Conservation (phyloP, 495 filamentous ascomycete species). For the Eremomyces bilateralis region DNA sequence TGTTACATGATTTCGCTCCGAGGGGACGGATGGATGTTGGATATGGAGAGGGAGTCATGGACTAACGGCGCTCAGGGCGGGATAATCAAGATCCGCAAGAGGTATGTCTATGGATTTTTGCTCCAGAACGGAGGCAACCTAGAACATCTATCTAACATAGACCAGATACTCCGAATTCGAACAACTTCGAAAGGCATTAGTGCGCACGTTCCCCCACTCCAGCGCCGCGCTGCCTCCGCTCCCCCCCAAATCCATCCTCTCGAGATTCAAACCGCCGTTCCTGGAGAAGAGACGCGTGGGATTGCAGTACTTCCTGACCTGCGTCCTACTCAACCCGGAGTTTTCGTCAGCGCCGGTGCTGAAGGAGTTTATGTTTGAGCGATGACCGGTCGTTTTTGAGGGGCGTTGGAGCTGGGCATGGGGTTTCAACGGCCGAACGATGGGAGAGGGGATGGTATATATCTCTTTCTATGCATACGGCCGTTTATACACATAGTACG, state of each 20-base stretch:
- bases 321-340: slow-evolving; percentile 45
- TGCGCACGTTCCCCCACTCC: slow-evolving; percentile 42
- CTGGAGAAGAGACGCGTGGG: slow-evolving; percentile 42
- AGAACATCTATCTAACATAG: slow-evolving; percentile 1
- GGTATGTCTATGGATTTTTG: slow-evolving; percentile 16
- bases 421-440: too few relatives aligned
- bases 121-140: too few relatives aligned
- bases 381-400: slow-evolving; percentile 3
- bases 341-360: slow-evolving; percentile 44
- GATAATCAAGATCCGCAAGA: slow-evolving; percentile 36
- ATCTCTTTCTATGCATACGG: too few relatives aligned
- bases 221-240: slow-evolving; percentile 39
- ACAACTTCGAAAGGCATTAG: slow-evolving; percentile 33
- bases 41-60: too few relatives aligned
- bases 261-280: slow-evolving; percentile 45
- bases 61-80: slow-evolving; percentile 33
- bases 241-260: slow-evolving; percentile 48
- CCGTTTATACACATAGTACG: too few relatives aligned
- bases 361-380: slow-evolving; percentile 44
- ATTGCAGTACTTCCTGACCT: slow-evolving; percentile 48
- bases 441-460: too few relatives aligned
- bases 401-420: too few relatives aligned
- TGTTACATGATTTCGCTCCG: too few relatives aligned
- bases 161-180: slow-evolving; percentile 54
- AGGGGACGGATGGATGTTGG: too few relatives aligned